Evolutionary conservation across 1,139 yeast genomes (phyloP).

Genomic region (Lodderomyces beijingensis): DNA sequence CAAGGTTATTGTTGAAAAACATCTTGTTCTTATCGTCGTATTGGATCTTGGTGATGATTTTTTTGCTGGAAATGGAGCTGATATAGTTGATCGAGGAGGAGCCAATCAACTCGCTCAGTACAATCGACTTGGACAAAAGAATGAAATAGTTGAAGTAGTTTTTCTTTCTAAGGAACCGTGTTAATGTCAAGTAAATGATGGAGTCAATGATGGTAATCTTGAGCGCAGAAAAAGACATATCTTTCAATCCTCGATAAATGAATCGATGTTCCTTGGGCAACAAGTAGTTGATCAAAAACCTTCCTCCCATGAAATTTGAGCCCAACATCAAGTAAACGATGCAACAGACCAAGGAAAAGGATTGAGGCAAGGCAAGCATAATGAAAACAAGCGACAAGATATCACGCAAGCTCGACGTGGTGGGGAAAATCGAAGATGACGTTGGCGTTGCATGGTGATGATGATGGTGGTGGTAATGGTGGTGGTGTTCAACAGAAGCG

Average conservation of each 20-base stretch:
- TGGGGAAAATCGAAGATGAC: conserved; percentile 11
- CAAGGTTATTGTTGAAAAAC: conserved; percentile 18
- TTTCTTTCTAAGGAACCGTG: conserved; percentile 26
- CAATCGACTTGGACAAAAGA: conserved; percentile 45
- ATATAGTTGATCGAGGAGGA: conserved; percentile 19
- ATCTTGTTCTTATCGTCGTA: conserved; percentile 17
- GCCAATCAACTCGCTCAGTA: conserved; percentile 50
- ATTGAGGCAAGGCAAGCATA: conserved; percentile 38
- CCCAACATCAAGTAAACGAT: conserved; percentile 39
- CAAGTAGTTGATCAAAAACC: conserved; percentile 27
- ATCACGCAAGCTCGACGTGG: conserved; percentile 34
- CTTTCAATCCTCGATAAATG: conserved; percentile 4
- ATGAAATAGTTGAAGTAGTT: conserved; percentile 35
- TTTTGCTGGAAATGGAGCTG: conserved; percentile 14
- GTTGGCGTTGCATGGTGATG: conserved; percentile 10
- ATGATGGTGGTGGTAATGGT: conserved; percentile 8
- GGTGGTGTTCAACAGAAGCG: conserved; percentile 6
- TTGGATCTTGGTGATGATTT: conserved; percentile 15
- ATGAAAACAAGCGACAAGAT: conserved; percentile 41
- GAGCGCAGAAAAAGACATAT: conserved; percentile 15
- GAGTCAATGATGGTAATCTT: conserved; percentile 27
- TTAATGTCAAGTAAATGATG: conserved; percentile 25
- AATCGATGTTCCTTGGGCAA: conserved; percentile 7
- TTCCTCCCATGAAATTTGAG: conserved; percentile 39
- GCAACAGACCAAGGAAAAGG: conserved; percentile 35